Conservation (phyloP, 202 grass and related monocot species). For the Saccharum hybrid region DNA sequence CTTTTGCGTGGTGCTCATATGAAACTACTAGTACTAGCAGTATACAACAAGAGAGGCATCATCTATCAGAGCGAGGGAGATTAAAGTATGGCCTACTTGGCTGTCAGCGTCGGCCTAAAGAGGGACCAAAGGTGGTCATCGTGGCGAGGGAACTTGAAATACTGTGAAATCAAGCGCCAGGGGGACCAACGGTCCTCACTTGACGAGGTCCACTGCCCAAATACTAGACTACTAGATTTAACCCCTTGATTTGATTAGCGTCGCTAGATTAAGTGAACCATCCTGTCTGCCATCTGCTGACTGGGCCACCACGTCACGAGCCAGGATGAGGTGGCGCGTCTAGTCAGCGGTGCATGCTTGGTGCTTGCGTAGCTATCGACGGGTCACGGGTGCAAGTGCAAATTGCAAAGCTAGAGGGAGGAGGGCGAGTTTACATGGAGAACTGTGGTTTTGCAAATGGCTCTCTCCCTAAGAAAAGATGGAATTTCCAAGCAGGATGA, state of each 20-base stretch:
- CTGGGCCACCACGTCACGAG: not conserved
- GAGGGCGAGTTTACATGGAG: not conserved
- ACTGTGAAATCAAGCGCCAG: slow-evolving; percentile 23
- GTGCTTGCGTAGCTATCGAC: not conserved
- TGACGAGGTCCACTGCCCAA: not conserved
- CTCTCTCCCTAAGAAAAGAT: not conserved
- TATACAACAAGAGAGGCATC: slow-evolving; percentile 2
- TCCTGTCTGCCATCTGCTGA: not conserved
- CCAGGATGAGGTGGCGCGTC: not conserved
- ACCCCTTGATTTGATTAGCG: not conserved
- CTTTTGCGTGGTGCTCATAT: not conserved
- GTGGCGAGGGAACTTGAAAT: slow-evolving; percentile 5
- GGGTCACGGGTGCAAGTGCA: not conserved
- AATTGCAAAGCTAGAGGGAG: not conserved
- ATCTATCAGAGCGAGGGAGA: not conserved
- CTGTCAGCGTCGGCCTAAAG: slow-evolving; percentile 32
- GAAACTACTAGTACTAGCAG: not conserved
- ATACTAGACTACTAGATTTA: no score
- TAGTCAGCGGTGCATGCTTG: not conserved
- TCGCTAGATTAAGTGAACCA: not conserved
- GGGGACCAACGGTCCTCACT: slow-evolving; percentile 20
- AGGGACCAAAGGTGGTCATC: slow-evolving; percentile 33
- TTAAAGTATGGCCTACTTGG: slow-evolving; percentile 34
- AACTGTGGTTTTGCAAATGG: not conserved
- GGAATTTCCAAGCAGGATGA: not conserved